These are phyloP conservation scores for Tieghemiomyces parasiticus DNA, from an alignment of 192 early-diverging fungal genomes.

Conservation along the genomic window DNA sequence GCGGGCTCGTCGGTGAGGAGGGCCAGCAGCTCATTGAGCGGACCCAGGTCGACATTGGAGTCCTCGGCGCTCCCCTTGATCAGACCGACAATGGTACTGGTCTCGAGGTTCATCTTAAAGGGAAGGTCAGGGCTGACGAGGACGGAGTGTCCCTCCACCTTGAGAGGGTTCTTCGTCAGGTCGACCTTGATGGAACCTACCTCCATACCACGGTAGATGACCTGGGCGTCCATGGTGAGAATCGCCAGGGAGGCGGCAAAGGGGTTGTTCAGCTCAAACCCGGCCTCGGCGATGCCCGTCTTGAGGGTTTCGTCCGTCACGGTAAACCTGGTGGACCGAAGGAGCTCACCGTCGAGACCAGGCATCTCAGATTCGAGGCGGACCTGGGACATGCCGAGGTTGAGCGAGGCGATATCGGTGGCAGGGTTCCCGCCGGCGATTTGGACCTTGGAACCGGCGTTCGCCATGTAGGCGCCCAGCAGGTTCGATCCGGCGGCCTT, in stretches of 20 bases:
- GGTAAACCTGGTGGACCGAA: conserved; percentile 22
- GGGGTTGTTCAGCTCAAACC: conserved; percentile 34
- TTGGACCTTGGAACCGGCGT: conserved; percentile 21
- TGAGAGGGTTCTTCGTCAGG: conserved; percentile 23
- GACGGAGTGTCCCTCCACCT: conserved; percentile 24
- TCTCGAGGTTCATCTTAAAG: conserved; percentile 34
- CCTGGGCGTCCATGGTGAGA: conserved; percentile 26
- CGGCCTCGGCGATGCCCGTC: conserved; percentile 26
- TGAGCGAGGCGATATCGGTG: conserved; percentile 31
- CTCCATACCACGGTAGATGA: conserved; percentile 24
- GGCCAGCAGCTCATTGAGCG: conserved; percentile 29
- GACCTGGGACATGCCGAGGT: conserved; percentile 24
- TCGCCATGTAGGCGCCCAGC: conserved; percentile 31
- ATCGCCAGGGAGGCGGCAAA: conserved; percentile 35
- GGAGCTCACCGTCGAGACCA: conserved; percentile 26
- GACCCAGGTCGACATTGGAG: conserved; percentile 23
- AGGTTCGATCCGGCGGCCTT: conserved; percentile 23
- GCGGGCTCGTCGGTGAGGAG: conserved; percentile 9
- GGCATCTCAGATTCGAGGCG: conserved; percentile 26
- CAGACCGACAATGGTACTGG: conserved; percentile 28
- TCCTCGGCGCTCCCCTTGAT: conserved; percentile 28
- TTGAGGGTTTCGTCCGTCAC: conserved; percentile 24
- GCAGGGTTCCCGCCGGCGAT: conserved; percentile 26
- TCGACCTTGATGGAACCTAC: conserved; percentile 31
- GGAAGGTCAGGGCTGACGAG: conserved; percentile 15